Conservation (phyloP, 2,329 filamentous ascomycete genomes). For the Paracoccidioides lutzii region DNA sequence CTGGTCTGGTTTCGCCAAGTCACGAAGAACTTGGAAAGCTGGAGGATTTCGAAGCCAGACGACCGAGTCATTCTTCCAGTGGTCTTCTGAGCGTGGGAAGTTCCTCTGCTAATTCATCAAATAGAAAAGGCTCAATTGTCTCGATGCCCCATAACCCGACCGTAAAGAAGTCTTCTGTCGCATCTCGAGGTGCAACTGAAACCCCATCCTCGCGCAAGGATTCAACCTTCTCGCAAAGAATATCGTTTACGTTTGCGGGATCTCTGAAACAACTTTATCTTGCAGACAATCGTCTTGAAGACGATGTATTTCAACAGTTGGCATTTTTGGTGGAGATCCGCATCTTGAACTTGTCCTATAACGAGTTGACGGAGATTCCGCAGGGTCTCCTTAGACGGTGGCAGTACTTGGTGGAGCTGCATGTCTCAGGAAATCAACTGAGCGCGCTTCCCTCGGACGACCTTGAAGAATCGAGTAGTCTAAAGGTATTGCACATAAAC, state of each 20-base stretch:
- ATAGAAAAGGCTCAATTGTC: slow-evolving; percentile 69
- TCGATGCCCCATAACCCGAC: slow-evolving; percentile 61
- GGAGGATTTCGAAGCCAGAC: slow-evolving; percentile 51
- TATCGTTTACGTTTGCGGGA: slow-evolving; percentile 76
- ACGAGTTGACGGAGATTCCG: slow-evolving; percentile 84
- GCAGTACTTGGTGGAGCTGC: slow-evolving; percentile 81
- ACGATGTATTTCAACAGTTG: slow-evolving; percentile 90
- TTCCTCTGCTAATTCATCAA: slow-evolving; percentile 48
- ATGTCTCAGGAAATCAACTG: slow-evolving; percentile 87
- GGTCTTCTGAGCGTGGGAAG: slow-evolving; percentile 63
- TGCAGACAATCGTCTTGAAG: slow-evolving; percentile 85
- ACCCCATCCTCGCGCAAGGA: slow-evolving; percentile 61
- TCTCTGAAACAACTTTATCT: slow-evolving; percentile 75
- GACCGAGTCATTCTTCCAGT: slow-evolving; percentile 74
- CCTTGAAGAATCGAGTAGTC: slow-evolving; percentile 71
- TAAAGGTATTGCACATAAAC: slow-evolving; percentile 90
- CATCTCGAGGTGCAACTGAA: slow-evolving; percentile 53
- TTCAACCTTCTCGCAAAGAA: slow-evolving; percentile 66
- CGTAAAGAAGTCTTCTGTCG: slow-evolving; percentile 71
- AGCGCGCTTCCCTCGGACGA: slow-evolving; percentile 88
- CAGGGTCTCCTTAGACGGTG: slow-evolving; percentile 77
- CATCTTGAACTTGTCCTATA: slow-evolving; percentile 87
- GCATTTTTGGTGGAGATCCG: slow-evolving; percentile 70
- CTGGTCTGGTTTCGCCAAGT: slow-evolving; percentile 50
- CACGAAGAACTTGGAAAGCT: slow-evolving; percentile 62